A percentile compares a stretch with the other conserved stretches of the same genome.
These are phyloP conservation scores for Cladophialophora yegresii DNA, from an alignment of 2,329 filamentous ascomycete species.

Conservation along the genomic window DNA sequence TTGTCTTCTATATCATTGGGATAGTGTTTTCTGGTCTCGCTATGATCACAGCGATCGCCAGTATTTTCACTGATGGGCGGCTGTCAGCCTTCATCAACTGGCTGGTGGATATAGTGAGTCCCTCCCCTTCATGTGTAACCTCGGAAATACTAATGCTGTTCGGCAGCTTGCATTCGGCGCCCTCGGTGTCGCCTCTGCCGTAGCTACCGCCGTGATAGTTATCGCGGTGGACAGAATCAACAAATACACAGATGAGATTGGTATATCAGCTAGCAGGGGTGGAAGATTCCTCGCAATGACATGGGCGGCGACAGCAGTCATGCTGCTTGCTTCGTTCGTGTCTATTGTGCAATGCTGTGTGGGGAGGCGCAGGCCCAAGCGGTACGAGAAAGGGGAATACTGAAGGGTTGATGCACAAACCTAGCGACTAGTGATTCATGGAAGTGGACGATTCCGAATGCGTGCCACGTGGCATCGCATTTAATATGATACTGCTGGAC, in stretches of 20 bases:
- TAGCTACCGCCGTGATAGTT: conserved; percentile 64
- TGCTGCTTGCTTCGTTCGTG: conserved; percentile 43
- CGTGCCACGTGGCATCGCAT: not conserved
- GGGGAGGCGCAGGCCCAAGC: conserved; percentile 18
- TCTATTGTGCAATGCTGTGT: conserved; percentile 38
- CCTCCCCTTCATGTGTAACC: not conserved
- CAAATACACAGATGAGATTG: conserved; percentile 53
- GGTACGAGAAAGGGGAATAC: conserved; percentile 23
- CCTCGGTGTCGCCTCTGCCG: conserved; percentile 72
- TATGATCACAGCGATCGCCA: conserved; percentile 51
- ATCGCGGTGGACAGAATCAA: conserved; percentile 59
- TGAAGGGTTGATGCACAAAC: conserved; percentile 1
- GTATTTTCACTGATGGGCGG: conserved; percentile 50
- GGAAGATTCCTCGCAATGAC: conserved; percentile 60
- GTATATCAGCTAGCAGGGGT: conserved; percentile 54
- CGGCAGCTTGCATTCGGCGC: conserved; percentile 56
- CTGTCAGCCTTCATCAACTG: conserved; percentile 55
- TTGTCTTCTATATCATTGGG: conserved; percentile 62
- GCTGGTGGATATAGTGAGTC: conserved; percentile 48
- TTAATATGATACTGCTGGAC: conserved; percentile 1
- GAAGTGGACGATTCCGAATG: not conserved
- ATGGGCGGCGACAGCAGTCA: conserved; percentile 57
- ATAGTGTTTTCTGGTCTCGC: conserved; percentile 56
- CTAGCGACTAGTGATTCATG: not conserved
- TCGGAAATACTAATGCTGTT: conserved; percentile 7